Evolutionary conservation across 331 rosid species (phyloP).

Genomic region (Pyracantha coccinea): DNA sequence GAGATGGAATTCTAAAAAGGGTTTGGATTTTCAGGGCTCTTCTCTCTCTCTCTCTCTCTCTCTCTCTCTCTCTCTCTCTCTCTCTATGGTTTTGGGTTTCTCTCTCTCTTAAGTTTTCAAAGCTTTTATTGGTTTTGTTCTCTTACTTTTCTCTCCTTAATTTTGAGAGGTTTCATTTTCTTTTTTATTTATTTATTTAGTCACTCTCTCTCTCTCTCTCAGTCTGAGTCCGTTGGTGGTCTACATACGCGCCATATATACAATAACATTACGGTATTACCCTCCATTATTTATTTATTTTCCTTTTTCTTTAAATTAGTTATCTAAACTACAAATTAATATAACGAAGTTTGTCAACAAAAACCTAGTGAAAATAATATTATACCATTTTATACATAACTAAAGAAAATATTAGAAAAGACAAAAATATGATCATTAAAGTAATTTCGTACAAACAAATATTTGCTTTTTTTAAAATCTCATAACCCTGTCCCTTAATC

Average conservation of each 20-base stretch:
- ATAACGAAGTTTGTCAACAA: too few species aligned
- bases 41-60: background rate
- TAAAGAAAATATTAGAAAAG: too few species aligned
- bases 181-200: background rate
- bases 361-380: too few species aligned
- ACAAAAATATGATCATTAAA: too few species aligned
- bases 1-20: background rate
- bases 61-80: conserved; percentile 13
- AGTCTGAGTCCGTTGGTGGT: conserved; percentile 39
- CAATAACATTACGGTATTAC: background rate
- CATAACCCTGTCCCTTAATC: too few species aligned
- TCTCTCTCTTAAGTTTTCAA: conserved; percentile 37
- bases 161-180: conserved; percentile 26
- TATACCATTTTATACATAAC: too few species aligned
- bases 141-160: conserved; percentile 24
- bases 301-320: background rate
- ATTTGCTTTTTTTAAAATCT: too few species aligned
- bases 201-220: background rate
- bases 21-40: conserved; percentile 21
- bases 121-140: conserved; percentile 30
- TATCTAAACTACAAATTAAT: too few species aligned
- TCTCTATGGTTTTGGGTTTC: background rate
- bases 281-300: conserved; percentile 1
- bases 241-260: conserved; percentile 64
- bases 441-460: too few species aligned